A percentile compares a stretch with the other conserved stretches of the same genome.
Conservation (phyloP, 2,329 filamentous ascomycete species). For the Pseudocercospora macadamiae region DNA sequence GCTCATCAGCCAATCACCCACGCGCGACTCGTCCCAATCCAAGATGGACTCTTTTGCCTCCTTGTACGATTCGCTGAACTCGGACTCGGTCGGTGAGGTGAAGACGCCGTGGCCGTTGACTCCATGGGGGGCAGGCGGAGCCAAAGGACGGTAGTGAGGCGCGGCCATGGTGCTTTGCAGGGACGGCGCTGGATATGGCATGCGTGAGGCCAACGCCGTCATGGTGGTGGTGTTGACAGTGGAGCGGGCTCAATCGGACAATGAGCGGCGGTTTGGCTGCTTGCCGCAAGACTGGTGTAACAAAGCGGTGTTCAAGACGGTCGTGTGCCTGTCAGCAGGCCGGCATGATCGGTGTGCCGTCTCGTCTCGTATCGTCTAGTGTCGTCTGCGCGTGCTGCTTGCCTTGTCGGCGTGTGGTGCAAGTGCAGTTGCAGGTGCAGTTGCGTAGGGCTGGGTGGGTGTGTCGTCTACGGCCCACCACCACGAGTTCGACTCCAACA, state of each 20-base stretch:
- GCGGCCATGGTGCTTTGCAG: constrained; percentile 31
- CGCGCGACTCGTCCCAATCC: constrained; percentile 86
- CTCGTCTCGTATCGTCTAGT: constrained; percentile 11
- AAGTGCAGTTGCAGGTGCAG: no score
- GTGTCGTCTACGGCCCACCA: not conserved
- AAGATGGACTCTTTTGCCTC: constrained; percentile 38
- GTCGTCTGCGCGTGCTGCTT: no score
- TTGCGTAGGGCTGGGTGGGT: no score
- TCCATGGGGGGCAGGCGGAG: constrained; percentile 16
- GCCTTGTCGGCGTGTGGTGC: no score
- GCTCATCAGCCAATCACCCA: constrained; percentile 85
- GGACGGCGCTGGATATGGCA: constrained; percentile 63
- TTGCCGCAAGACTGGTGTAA: constrained; percentile 12
- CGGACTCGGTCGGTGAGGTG: constrained; percentile 85
- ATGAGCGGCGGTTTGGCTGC: constrained; percentile 11
- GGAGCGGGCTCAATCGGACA: constrained; percentile 1
- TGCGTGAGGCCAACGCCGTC: constrained; percentile 79
- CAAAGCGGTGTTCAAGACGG: constrained; percentile 17
- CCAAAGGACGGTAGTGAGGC: constrained; percentile 32
- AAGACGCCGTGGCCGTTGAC: constrained; percentile 52
- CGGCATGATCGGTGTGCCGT: constrained; percentile 13
- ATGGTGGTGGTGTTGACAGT: constrained; percentile 47
- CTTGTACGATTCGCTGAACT: constrained; percentile 80
- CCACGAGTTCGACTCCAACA: no score
- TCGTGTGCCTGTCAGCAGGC: constrained; percentile 6